Evolutionary conservation across 352 stramenopile species (phyloP).

Genomic region (Globisporangium paddicum): DNA sequence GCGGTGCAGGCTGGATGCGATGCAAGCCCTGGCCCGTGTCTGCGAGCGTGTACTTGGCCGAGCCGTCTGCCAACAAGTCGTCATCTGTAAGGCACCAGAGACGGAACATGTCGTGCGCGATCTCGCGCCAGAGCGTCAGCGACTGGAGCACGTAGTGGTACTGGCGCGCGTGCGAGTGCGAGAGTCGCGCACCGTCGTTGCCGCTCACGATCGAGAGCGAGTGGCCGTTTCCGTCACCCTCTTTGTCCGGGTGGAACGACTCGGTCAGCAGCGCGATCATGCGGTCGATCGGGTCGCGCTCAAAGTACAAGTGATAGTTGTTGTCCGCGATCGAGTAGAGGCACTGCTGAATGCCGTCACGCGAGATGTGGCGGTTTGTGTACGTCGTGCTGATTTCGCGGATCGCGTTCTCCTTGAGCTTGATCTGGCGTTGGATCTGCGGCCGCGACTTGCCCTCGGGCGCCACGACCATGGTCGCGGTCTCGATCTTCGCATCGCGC

Average conservation of each 20-base stretch:
- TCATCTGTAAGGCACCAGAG: conserved; percentile 95
- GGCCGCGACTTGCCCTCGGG: conserved; percentile 84
- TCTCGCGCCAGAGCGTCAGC: conserved; percentile 95
- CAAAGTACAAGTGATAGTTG: conserved; percentile 97
- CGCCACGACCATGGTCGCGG: conserved; percentile 93
- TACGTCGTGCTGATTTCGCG: conserved; percentile 81
- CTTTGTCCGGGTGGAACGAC: conserved; percentile 83
- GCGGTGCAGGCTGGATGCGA: conserved; percentile 91
- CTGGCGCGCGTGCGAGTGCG: conserved; percentile 93
- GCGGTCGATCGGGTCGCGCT: conserved; percentile 95
- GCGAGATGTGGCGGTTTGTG: conserved; percentile 34
- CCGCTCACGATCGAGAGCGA: conserved; percentile 93
- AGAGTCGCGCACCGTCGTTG: conserved; percentile 91
- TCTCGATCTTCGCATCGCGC: conserved; percentile 86
- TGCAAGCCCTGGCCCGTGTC: conserved; percentile 96
- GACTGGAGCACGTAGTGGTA: conserved; percentile 96
- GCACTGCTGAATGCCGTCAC: conserved; percentile 92
- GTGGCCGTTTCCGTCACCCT: conserved; percentile 40
- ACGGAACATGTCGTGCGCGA: conserved; percentile 96
- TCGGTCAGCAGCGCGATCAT: conserved; percentile 89
- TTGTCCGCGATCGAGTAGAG: conserved; percentile 97
- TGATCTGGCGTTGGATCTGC: conserved; percentile 92
- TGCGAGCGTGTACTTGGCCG: conserved; percentile 81
- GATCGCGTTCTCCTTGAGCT: conserved; percentile 91
- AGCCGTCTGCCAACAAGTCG: conserved; percentile 79